Conservation (phyloP, 2,329 filamentous ascomycete genomes). For the Malbranchea zuffiana region DNA sequence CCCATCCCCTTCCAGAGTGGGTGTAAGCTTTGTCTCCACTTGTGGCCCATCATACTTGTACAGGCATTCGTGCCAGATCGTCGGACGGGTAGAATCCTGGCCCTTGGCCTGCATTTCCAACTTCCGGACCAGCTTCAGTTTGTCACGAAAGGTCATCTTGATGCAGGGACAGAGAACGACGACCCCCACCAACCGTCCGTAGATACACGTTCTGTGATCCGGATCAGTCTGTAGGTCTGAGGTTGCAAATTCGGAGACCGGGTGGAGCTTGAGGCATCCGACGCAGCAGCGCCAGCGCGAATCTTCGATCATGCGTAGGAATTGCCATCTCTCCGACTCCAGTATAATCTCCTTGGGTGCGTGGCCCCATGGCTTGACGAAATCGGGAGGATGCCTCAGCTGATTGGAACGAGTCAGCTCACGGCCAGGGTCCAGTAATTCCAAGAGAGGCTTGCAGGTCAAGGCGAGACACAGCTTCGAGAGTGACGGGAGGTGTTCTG, state of each 20-base stretch:
- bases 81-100: no score
- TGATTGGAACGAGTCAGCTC: background rate
- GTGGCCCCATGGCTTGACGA: no score
- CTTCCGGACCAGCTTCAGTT: background rate
- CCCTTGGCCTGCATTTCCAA: no score
- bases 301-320: background rate
- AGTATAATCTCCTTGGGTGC: no score
- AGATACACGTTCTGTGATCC: background rate
- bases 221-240: no score
- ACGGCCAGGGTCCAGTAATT: background rate
- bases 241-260: background rate
- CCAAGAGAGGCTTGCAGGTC: background rate
- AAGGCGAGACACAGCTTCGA: background rate
- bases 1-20: no score
- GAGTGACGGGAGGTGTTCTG: background rate
- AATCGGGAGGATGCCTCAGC: background rate
- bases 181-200: background rate
- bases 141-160: background rate
- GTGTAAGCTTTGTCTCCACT: no score
- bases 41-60: no score
- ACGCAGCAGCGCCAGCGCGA: background rate
- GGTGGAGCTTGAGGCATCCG: slow-evolving; percentile 1
- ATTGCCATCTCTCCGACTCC: background rate
- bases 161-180: background rate
- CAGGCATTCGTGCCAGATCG: no score